A percentile compares a stretch with the other conserved stretches of the same genome.
phyloP scores from a whole-genome alignment of 331 rosid genomes.

The Phaseolus coccineus region DNA sequence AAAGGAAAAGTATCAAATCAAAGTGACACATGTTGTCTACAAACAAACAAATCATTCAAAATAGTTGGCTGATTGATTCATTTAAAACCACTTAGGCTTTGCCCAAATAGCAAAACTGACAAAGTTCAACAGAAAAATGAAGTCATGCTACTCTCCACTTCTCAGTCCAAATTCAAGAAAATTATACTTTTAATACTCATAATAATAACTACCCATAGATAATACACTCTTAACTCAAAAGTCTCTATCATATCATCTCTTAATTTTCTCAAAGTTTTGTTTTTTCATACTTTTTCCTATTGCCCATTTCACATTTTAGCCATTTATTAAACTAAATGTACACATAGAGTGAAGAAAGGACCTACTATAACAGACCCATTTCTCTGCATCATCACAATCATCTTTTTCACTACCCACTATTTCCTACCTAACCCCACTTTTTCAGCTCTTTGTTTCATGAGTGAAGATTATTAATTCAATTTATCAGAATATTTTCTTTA shows the following conservation, averaged over 20 bases:
- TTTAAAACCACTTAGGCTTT: constrained; percentile 22
- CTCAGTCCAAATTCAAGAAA: constrained; percentile 24
- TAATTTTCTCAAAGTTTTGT: background rate
- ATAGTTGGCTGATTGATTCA: constrained; percentile 4
- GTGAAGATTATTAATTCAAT: background rate
- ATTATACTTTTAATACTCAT: constrained; percentile 7
- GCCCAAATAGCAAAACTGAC: constrained; percentile 40
- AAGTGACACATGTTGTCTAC: background rate
- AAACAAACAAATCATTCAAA: background rate
- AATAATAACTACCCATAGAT: background rate
- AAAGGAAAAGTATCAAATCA: constrained; percentile 6
- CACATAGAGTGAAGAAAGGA: constrained; percentile 38
- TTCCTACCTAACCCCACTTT: background rate
- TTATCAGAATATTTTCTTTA: constrained; percentile 19
- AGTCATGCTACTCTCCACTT: background rate
- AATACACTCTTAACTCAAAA: background rate
- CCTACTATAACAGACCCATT: constrained; percentile 35
- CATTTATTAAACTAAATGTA: constrained; percentile 52
- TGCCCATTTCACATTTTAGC: background rate
- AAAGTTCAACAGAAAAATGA: constrained; percentile 5
- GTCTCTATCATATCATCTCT: background rate
- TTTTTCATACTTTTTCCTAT: background rate
- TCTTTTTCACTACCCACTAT: background rate
- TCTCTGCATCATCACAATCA: constrained; percentile 17
- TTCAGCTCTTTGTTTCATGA: background rate